These are phyloP conservation scores for Beauveria brongniartii DNA, from an alignment of 2,329 filamentous ascomycete species.

Conservation along the genomic window DNA sequence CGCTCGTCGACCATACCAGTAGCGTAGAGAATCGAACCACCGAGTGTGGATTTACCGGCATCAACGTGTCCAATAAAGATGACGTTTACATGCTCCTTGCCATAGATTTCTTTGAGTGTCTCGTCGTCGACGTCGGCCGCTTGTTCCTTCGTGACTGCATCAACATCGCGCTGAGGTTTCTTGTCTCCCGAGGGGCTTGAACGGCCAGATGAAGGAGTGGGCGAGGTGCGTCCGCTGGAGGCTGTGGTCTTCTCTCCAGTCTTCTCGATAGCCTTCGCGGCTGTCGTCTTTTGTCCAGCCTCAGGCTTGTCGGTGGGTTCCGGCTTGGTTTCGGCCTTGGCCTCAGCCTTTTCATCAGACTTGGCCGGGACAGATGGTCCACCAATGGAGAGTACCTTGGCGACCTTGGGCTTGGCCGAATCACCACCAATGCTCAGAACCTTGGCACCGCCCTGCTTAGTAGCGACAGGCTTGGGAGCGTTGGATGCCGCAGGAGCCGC, in stretches of 20 bases:
- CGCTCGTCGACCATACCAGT: slow-evolving; percentile 99
- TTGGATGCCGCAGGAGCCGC: slow-evolving; percentile 35
- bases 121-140: slow-evolving; percentile 61
- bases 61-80: slow-evolving; percentile 98
- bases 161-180: slow-evolving; percentile 56
- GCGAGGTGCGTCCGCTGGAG: slow-evolving; percentile 64
- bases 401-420: slow-evolving; percentile 42
- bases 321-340: slow-evolving; percentile 43
- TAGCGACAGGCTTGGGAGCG: slow-evolving; percentile 53
- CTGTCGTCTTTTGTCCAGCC: slow-evolving; percentile 75
- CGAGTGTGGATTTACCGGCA: slow-evolving; percentile 93
- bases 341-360: slow-evolving; percentile 32
- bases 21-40: slow-evolving; percentile 83
- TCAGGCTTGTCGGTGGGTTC: slow-evolving; percentile 46
- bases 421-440: slow-evolving; percentile 66
- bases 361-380: slow-evolving; percentile 27
- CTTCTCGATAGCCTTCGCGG: slow-evolving; percentile 87
- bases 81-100: slow-evolving; percentile 87
- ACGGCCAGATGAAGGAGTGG: slow-evolving; percentile 73
- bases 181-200: slow-evolving; percentile 65
- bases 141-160: slow-evolving; percentile 78
- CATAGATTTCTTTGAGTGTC: slow-evolving; percentile 89
- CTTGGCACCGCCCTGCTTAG: slow-evolving; percentile 53
- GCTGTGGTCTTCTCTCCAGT: slow-evolving; percentile 55
- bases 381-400: slow-evolving; percentile 39